Conservation (phyloP, 2,329 filamentous ascomycete species). For the Pestalotiopsis sp. region DNA sequence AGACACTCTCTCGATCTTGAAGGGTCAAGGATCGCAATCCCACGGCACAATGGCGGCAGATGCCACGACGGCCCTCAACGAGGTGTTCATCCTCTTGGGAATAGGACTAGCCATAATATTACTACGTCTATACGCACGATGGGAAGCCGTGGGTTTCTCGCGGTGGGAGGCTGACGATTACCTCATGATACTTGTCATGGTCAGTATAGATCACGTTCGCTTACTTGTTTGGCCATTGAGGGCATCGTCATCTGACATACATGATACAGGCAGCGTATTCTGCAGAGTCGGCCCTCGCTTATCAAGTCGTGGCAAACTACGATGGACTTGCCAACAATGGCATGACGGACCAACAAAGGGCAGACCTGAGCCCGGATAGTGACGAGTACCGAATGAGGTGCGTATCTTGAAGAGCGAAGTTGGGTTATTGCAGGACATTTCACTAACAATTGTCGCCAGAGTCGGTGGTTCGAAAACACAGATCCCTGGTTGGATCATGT, state of each 20-base stretch:
- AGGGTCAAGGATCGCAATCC: neutral
- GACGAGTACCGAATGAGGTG: neutral
- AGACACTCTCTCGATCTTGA: too few species aligned
- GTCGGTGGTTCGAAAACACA: conserved; percentile 38
- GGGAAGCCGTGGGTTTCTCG: neutral
- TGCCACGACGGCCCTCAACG: neutral
- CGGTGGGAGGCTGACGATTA: conserved; percentile 1
- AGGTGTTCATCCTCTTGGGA: conserved; percentile 2
- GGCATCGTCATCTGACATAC: neutral
- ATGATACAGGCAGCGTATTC: conserved; percentile 22
- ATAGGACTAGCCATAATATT: neutral
- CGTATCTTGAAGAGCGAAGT: conserved; percentile 14
- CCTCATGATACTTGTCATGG: conserved; percentile 1
- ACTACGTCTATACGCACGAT: neutral
- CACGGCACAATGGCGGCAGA: neutral
- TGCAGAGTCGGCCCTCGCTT: conserved; percentile 31
- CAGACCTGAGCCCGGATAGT: conserved; percentile 16
- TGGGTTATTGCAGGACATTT: neutral
- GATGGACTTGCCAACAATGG: conserved; percentile 35
- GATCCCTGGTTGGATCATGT: conserved; percentile 30
- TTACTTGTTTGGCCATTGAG: neutral
- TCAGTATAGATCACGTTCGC: neutral
- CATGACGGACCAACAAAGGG: conserved; percentile 33
- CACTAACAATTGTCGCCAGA: conserved; percentile 19
- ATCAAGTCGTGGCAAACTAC: conserved; percentile 29